Percentiles rank a stretch among this genome's conserved stretches.
Conservation (phyloP, 139 green algal species). For the Dunaliella sp. region DNA sequence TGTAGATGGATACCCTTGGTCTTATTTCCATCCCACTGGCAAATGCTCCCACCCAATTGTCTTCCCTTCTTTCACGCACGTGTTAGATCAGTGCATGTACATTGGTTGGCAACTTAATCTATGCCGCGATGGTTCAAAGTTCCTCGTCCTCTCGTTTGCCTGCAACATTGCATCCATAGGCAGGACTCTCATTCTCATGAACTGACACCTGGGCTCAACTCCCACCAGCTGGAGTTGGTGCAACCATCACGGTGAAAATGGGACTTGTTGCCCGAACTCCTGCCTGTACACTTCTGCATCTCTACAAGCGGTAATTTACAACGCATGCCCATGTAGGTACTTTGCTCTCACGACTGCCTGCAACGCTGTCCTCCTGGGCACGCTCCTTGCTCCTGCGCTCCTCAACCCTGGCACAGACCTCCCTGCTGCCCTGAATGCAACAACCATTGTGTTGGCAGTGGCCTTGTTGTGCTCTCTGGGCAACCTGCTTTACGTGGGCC, state of each 20-base stretch:
- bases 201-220: not conserved
- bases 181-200: not conserved
- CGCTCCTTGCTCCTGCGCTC: not conserved
- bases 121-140: too few relatives aligned
- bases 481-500: not conserved
- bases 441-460: not conserved
- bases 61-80: too few relatives aligned
- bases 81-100: too few relatives aligned
- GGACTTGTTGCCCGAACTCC: too few relatives aligned
- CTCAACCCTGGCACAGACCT: not conserved
- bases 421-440: not conserved
- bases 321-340: not conserved
- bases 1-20: too few relatives aligned
- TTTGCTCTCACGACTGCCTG: not conserved
- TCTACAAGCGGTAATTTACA: not conserved
- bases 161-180: not conserved
- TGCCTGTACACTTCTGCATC: too few relatives aligned
- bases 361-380: not conserved
- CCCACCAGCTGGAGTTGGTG: not conserved
- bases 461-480: not conserved
- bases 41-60: too few relatives aligned
- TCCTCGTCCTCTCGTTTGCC: not conserved
- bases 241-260: too few relatives aligned
- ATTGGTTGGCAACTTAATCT: too few relatives aligned
- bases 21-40: too few relatives aligned